These are phyloP conservation scores for Nelumbo lutea DNA, from an alignment of 164 flowering plant genomes.

Conservation along the genomic window DNA sequence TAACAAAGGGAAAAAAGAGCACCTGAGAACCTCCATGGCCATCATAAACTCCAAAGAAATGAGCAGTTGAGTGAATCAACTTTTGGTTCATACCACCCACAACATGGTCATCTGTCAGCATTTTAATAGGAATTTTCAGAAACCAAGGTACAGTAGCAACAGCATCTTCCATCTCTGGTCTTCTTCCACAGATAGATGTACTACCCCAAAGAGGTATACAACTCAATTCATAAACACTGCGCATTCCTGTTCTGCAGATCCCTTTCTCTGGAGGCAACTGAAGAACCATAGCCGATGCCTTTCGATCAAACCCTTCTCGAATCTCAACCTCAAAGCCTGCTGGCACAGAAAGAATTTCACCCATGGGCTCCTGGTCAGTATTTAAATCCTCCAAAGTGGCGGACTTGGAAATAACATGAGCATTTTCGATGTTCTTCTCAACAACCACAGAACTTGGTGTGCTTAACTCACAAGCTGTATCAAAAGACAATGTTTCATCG, in stretches of 20 bases:
- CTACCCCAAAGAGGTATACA: slow-evolving; percentile 80
- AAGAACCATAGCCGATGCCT: slow-evolving; percentile 33
- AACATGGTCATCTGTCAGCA: slow-evolving; percentile 42
- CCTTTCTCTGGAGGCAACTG: slow-evolving; percentile 36
- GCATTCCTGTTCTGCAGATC: slow-evolving; percentile 27
- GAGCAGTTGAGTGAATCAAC: slow-evolving; percentile 43
- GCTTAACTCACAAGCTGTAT: slow-evolving; percentile 29
- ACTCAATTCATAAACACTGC: slow-evolving; percentile 56
- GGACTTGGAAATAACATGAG: slow-evolving; percentile 31
- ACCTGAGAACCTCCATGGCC: slow-evolving; percentile 95
- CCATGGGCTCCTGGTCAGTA: slow-evolving; percentile 21
- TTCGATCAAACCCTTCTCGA: slow-evolving; percentile 28
- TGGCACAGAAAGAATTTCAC: slow-evolving; percentile 25
- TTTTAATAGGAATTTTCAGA: slow-evolving; percentile 47
- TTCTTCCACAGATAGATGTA: slow-evolving; percentile 64
- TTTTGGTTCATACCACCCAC: slow-evolving; percentile 38
- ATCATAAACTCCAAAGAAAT: slow-evolving; percentile 88
- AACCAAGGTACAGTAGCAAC: slow-evolving; percentile 56
- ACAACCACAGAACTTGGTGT: slow-evolving; percentile 30
- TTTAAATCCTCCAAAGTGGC: slow-evolving; percentile 24
- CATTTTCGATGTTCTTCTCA: slow-evolving; percentile 34
- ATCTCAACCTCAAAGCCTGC: slow-evolving; percentile 21
- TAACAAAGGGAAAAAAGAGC: slow-evolving; percentile 3
- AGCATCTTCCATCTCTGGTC: slow-evolving; percentile 96
- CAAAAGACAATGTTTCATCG: slow-evolving; percentile 49